Evolutionary conservation across 2,329 filamentous ascomycete species (phyloP), one percentile per base, ranked within the genome.

Genomic region (Leptographium wingfieldii): DNA sequence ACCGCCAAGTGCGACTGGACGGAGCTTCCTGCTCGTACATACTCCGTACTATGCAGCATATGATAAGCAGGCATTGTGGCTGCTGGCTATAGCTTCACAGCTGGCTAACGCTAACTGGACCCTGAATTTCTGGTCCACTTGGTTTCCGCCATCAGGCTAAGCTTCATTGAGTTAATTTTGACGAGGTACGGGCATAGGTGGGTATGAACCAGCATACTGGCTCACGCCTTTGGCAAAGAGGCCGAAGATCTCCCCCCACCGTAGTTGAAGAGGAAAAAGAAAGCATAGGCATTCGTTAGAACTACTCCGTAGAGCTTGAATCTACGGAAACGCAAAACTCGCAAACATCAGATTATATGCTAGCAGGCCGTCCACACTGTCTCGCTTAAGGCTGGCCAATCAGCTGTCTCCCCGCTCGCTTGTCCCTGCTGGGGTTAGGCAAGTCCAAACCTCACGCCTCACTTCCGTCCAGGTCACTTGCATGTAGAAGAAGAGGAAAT

Each of bases 141-240:
- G 46, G 10, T 49, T 49, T n/a, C 7, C 19, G n/a, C 5, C 22
- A 22, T 7, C 25, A 11, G 35, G 64, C 72, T 73, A 73, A 69
- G 66, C 71, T 69, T 57, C 67, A 68, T 72, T 70, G 65, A 68
- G 71, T 71, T 68, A 73, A 72, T 65, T 70, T 73, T 72, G 68
- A 72, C 72, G 71, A 73, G 65, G 59, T 59, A 38, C n/a, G n/a
- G 12, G 1, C 16, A 10, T 11, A 3, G 12, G 16, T 38, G 33
- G 33, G 52, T 29, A 35, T n/a, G 52, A 31, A 38, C 29, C 52
- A 10, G 52, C 10, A n/a, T 31, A 11, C 31, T 10, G 35, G 22
- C 29, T 38, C 29, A 54, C 14, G 16, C 43, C 43, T 46, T n/a
- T 46, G 43, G 16, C 43, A 46, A 46, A 3, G 19, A 14, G 19